Percentiles rank a stretch among this genome's conserved stretches.
phyloP scores from a whole-genome alignment of 148 eudicot genomes.

The Cornus florida region DNA sequence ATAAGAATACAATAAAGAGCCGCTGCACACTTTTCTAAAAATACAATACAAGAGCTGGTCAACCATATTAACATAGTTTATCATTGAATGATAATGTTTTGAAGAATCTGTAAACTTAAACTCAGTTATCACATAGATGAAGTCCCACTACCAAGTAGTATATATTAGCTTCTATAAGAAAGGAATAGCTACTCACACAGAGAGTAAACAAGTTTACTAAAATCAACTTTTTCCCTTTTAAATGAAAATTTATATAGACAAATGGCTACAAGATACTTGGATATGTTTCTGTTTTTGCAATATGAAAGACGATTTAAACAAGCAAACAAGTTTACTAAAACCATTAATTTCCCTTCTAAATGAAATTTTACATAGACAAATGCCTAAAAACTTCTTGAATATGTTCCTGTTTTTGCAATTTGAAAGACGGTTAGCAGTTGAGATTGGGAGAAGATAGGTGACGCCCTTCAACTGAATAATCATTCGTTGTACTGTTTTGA shows the following conservation, averaged over 20 bases:
- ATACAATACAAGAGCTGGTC: too few species aligned
- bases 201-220: not conserved
- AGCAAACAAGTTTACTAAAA: too few species aligned
- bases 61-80: not conserved
- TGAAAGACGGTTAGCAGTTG: not conserved
- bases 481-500: not conserved
- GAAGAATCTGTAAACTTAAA: not conserved
- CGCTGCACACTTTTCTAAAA: not conserved
- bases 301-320: not conserved
- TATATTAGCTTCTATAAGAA: not conserved
- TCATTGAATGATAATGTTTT: not conserved
- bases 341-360: too few species aligned
- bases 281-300: too few species aligned
- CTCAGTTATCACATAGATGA: not conserved
- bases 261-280: too few species aligned
- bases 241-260: not conserved
- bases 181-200: not conserved
- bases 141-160: not conserved
- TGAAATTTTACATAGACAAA: not conserved
- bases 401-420: too few species aligned
- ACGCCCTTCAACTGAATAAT: not conserved
- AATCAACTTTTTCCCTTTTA: too few species aligned
- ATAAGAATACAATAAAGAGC: not conserved
- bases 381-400: too few species aligned
- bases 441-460: not conserved